Conservation (phyloP, 2,329 filamentous ascomycete species). For the Geosmithia morbida region DNA sequence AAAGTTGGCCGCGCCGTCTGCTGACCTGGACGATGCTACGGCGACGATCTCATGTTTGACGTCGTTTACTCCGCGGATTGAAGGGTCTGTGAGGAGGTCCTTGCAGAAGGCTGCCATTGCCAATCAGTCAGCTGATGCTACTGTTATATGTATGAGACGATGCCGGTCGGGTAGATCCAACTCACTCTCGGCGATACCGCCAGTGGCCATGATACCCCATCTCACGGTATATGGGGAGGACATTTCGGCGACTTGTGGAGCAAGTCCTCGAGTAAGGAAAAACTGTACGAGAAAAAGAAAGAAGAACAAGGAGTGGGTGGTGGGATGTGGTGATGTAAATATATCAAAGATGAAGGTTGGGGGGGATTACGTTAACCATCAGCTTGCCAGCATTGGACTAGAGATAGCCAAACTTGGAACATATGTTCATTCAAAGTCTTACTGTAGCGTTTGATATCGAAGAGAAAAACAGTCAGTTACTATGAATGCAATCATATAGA, state of each 20-base stretch:
- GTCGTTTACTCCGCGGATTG: constrained; percentile 53
- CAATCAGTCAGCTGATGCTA: neutral
- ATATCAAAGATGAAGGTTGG: too few species aligned
- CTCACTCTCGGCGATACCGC: constrained; percentile 42
- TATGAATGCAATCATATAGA: too few species aligned
- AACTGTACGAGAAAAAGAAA: too few species aligned
- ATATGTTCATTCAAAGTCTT: too few species aligned
- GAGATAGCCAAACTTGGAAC: too few species aligned
- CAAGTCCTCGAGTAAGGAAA: constrained; percentile 1
- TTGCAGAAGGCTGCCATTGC: constrained; percentile 42
- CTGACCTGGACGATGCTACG: constrained; percentile 64
- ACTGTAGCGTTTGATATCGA: too few species aligned
- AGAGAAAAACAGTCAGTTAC: too few species aligned
- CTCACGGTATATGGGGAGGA: constrained; percentile 29
- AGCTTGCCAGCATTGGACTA: too few species aligned
- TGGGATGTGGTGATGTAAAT: too few species aligned
- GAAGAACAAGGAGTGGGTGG: too few species aligned
- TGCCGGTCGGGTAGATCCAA: constrained; percentile 3
- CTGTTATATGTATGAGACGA: neutral
- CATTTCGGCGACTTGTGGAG: constrained; percentile 17
- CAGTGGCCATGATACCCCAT: constrained; percentile 49
- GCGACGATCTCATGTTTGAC: constrained; percentile 66
- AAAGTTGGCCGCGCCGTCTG: constrained; percentile 56
- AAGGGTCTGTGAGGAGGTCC: constrained; percentile 65
- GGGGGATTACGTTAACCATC: too few species aligned